A percentile compares a stretch with the other conserved stretches of the same genome.
These are phyloP conservation scores for Nakaseomyces bracarensis DNA, from an alignment of 1,139 yeast genomes.

Conservation along the genomic window DNA sequence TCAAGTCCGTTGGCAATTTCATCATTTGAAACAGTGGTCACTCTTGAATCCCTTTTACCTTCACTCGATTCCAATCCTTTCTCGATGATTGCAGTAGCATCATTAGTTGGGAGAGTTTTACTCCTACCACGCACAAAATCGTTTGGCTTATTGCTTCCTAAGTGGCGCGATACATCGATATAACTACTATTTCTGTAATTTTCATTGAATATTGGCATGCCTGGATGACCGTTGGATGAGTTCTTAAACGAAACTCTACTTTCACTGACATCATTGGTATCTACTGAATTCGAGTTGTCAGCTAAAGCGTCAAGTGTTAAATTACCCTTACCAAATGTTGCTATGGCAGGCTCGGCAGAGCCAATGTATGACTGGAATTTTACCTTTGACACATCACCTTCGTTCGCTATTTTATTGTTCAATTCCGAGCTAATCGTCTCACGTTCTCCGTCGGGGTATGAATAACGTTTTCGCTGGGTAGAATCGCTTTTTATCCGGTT, in stretches of 20 bases:
- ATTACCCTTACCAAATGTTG: constrained; percentile 67
- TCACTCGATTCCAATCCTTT: constrained; percentile 8
- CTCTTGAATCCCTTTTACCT: constrained; percentile 16
- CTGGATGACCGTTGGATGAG: constrained; percentile 1
- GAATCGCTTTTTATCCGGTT: neutral
- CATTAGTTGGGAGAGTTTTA: constrained; percentile 21
- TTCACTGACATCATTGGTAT: constrained; percentile 4
- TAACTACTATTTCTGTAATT: constrained; percentile 15
- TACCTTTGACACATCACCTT: constrained; percentile 28
- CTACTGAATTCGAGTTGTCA: constrained; percentile 11
- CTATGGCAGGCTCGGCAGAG: constrained; percentile 38
- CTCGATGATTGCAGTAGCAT: constrained; percentile 7
- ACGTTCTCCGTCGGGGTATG: constrained; percentile 2
- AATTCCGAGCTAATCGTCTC: constrained; percentile 6
- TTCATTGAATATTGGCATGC: neutral
- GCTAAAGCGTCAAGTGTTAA: constrained; percentile 51
- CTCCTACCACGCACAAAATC: constrained; percentile 18
- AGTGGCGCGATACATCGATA: constrained; percentile 13
- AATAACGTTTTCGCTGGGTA: neutral
- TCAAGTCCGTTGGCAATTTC: constrained; percentile 9
- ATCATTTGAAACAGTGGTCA: constrained; percentile 16
- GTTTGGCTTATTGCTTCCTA: constrained; percentile 11
- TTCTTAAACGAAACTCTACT: constrained; percentile 6
- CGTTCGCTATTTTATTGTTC: neutral
- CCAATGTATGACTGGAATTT: constrained; percentile 51